Evolutionary conservation across 768 basidiomycete genomes (phyloP), one percentile per base, ranked within the genome.

Genomic region (Agaricus bisporus): DNA sequence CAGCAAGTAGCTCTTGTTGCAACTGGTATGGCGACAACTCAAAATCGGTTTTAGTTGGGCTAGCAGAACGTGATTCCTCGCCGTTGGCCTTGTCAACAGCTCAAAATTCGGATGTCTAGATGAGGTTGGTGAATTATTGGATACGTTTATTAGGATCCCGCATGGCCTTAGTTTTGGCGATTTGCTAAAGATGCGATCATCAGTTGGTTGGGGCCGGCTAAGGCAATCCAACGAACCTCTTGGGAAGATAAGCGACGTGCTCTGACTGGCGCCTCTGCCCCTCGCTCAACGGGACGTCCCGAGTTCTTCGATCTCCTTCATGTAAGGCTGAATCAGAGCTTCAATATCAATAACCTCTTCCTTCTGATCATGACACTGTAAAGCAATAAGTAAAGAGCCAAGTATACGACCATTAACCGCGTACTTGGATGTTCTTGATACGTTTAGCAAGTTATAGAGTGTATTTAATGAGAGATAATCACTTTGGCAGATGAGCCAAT

Each of bases 391-490:
- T 41, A 25, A 45, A 26, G 39, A 36, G 44, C 5, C 14, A 29
- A 14, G 41, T 42, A 35, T 45, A 25, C 36, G 35, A 8, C 4
- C 1, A 5, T 6, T 11, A 22, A 45, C n/a, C 12, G 65, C 77
- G 4, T 56, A 86, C 83, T 58, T 91, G 83, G 37, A 98, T 94
- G 59, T 81, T 85, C 78, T 95, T 95, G 61, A 95, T 87, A 42
- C 94, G 77, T 59, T 86, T 87, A 2, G 95, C 95, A 63, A 99
- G 98, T 39, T 86, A 81, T 17, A 98, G 73, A 0, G 95, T 99
- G n/a, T n/a, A n/a, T n/a, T n/a, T n/a, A 87, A 98, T 2, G 95
- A 94, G 12, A 98, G 85, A 64, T 98, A 92, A 64, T 93, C 91
- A 50, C 85, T 86, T 32, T 32, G 32, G 47, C 26, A 10, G 12